Evolutionary conservation across 169 alveolate species (phyloP).

Genomic region (Plasmodium knowlesi): DNA sequence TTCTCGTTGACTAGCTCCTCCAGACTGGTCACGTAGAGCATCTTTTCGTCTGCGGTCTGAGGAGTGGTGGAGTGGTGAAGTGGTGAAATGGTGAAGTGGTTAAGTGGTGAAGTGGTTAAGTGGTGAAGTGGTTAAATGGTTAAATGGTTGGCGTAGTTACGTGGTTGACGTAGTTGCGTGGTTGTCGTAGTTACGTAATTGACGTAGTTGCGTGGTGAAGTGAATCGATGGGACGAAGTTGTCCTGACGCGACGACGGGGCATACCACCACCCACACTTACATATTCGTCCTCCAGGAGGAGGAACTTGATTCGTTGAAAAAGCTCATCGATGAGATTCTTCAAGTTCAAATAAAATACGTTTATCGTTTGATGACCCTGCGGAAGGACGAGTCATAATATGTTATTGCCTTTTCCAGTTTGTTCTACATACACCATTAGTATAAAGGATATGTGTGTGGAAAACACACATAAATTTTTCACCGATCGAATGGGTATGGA

Average conservation of each 20-base stretch:
- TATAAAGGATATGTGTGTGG: too few species aligned
- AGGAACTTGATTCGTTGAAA: slow-evolving; percentile 44
- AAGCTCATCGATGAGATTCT: slow-evolving; percentile 39
- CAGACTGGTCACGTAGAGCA: slow-evolving; percentile 22
- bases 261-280: background rate
- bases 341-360: slow-evolving; percentile 34
- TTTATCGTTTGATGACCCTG: slow-evolving; percentile 54
- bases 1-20: slow-evolving; percentile 54
- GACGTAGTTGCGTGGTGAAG: background rate
- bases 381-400: background rate
- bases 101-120: too few species aligned
- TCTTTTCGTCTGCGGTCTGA: slow-evolving; percentile 41
- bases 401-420: background rate
- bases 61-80: background rate
- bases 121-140: too few species aligned
- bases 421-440: background rate
- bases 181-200: too few species aligned
- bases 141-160: too few species aligned
- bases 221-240: background rate
- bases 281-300: slow-evolving; percentile 34
- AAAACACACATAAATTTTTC: background rate
- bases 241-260: background rate
- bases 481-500: background rate
- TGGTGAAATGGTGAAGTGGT: background rate
- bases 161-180: too few species aligned